Conservation (phyloP, 176 grass and related monocot species). For the Avena eriantha region DNA sequence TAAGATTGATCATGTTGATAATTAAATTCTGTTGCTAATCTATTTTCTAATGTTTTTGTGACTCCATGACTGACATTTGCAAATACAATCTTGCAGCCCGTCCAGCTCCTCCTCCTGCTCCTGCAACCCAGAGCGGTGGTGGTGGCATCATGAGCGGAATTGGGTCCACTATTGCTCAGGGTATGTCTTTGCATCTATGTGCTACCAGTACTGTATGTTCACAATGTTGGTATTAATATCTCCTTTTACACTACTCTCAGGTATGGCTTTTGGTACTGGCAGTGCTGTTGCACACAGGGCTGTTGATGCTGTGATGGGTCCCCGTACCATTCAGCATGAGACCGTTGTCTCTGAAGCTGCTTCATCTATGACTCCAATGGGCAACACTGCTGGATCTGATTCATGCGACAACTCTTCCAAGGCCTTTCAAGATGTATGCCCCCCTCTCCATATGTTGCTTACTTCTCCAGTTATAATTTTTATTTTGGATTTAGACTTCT, state of each 20-base stretch:
- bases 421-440: constrained; percentile 86
- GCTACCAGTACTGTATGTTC: neutral
- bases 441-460: neutral
- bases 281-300: constrained; percentile 82
- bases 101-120: constrained; percentile 75
- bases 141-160: constrained; percentile 75
- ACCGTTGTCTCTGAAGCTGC: constrained; percentile 56
- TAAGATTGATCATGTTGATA: neutral
- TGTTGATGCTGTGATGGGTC: constrained; percentile 84
- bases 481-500: neutral
- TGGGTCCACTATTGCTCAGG: constrained; percentile 92
- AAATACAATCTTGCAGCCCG: constrained; percentile 41
- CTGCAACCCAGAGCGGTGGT: constrained; percentile 50
- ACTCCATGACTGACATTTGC: neutral
- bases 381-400: constrained; percentile 49
- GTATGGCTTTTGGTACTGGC: constrained; percentile 88
- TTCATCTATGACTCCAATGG: constrained; percentile 44
- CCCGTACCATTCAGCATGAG: constrained; percentile 83
- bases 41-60: neutral
- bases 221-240: neutral
- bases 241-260: constrained; percentile 26
- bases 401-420: constrained; percentile 63
- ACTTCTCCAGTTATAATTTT: neutral
- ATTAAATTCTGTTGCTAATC: neutral
- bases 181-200: constrained; percentile 29